Evolutionary conservation across 140 eudicot species (phyloP).

Genomic region (Flaveria floridana): DNA sequence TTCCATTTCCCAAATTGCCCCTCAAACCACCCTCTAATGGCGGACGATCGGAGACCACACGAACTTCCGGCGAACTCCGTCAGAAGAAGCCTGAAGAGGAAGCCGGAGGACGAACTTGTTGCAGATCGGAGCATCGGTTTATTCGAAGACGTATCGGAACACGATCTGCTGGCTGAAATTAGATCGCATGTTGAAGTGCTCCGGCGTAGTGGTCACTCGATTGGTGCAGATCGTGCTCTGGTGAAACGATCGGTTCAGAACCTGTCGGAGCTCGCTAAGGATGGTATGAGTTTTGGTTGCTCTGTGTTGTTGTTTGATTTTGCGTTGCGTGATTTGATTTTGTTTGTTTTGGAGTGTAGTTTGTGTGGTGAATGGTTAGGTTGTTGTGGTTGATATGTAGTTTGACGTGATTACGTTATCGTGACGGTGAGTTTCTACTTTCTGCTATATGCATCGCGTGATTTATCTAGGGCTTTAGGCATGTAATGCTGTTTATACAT

Average conservation of each 20-base stretch:
- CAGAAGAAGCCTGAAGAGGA: slow-evolving; percentile 75
- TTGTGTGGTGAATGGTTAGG: neutral
- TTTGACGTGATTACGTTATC: too few species aligned
- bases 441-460: neutral
- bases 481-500: neutral
- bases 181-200: slow-evolving; percentile 60
- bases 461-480: too few species aligned
- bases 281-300: slow-evolving; percentile 40
- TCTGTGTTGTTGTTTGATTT: neutral
- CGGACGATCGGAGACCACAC: slow-evolving; percentile 55
- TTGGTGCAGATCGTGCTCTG: slow-evolving; percentile 64
- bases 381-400: neutral
- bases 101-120: slow-evolving; percentile 54
- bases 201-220: slow-evolving; percentile 34
- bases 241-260: slow-evolving; percentile 61
- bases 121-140: slow-evolving; percentile 40
- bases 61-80: slow-evolving; percentile 45
- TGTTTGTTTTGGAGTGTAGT: neutral
- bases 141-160: slow-evolving; percentile 34
- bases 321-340: neutral
- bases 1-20: slow-evolving; percentile 32
- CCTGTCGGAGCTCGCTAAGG: slow-evolving; percentile 66
- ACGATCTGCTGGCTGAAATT: slow-evolving; percentile 54
- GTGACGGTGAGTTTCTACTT: neutral
- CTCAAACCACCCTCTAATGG: slow-evolving; percentile 45